phyloP scores from a whole-genome alignment of 345 rosid genomes.

The Linum lewisii region DNA sequence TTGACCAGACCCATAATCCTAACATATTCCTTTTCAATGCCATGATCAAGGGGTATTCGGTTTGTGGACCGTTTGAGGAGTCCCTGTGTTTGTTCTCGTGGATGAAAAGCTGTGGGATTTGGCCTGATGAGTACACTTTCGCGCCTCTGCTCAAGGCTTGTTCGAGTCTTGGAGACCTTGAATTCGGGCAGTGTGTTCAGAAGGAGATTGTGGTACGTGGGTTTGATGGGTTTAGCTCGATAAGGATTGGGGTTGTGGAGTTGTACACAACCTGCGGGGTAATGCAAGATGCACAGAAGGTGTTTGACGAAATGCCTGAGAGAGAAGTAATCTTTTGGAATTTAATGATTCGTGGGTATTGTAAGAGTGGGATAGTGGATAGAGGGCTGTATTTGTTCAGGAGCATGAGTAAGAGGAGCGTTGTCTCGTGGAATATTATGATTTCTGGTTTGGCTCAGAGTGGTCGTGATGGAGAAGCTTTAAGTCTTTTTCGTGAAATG shows the following conservation, averaged over 20 bases:
- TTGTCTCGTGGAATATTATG: constrained; percentile 64
- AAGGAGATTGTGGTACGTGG: constrained; percentile 43
- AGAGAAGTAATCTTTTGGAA: constrained; percentile 59
- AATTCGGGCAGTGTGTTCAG: constrained; percentile 38
- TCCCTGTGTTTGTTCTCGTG: constrained; percentile 36
- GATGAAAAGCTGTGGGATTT: constrained; percentile 44
- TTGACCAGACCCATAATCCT: constrained; percentile 37
- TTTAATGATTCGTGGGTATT: constrained; percentile 54
- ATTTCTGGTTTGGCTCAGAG: constrained; percentile 45
- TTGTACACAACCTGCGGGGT: constrained; percentile 28
- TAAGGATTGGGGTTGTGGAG: constrained; percentile 52
- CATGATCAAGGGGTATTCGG: constrained; percentile 54
- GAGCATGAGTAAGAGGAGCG: constrained; percentile 44
- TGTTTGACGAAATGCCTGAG: constrained; percentile 49
- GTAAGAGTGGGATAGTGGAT: constrained; percentile 41
- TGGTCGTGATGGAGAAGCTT: constrained; percentile 52
- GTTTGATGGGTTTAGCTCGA: constrained; percentile 34
- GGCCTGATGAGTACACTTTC: constrained; percentile 62
- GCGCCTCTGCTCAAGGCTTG: constrained; percentile 66
- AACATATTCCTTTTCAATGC: constrained; percentile 47
- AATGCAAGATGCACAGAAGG: constrained; percentile 46
- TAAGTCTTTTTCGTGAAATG: constrained; percentile 52
- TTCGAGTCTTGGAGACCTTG: constrained; percentile 23
- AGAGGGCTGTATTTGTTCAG: constrained; percentile 40
- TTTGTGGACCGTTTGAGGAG: constrained; percentile 35